Percentiles rank a stretch among this genome's conserved stretches.
These are phyloP conservation scores for Clitopilus passeckerianus DNA, from an alignment of 768 basidiomycete species.

Conservation along the genomic window DNA sequence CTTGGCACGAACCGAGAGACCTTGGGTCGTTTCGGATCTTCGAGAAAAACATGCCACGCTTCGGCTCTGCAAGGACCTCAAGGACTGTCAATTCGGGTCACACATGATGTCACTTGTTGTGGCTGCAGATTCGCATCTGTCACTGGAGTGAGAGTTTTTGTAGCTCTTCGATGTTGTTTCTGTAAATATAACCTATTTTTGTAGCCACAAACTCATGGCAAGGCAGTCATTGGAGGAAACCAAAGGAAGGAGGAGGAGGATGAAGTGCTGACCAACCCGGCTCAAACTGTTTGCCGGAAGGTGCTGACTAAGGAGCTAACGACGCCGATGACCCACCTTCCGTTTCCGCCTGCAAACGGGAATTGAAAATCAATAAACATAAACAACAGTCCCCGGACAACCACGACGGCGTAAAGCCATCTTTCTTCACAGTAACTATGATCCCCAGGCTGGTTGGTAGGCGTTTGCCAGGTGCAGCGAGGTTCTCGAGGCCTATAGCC, in stretches of 20 bases:
- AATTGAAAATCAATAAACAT: neutral
- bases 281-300: neutral
- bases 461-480: constrained; percentile 1
- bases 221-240: neutral
- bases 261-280: neutral
- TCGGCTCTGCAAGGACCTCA: neutral
- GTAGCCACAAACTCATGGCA: no score
- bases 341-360: neutral
- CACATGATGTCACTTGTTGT: neutral
- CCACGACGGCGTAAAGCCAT: neutral
- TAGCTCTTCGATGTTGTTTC: no score
- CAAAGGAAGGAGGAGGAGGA: neutral
- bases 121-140: neutral
- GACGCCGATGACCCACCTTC: neutral
- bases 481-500: constrained; percentile 3
- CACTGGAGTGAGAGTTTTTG: no score
- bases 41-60: neutral
- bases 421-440: neutral
- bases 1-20: no score
- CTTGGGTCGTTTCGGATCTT: neutral
- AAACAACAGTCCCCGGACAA: neutral
- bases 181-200: no score
- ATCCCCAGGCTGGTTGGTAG: neutral
- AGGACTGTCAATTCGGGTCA: neutral
- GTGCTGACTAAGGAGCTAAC: neutral